Conservation (phyloP, 257 asterid genomes). For the Paulownia fortunei region DNA sequence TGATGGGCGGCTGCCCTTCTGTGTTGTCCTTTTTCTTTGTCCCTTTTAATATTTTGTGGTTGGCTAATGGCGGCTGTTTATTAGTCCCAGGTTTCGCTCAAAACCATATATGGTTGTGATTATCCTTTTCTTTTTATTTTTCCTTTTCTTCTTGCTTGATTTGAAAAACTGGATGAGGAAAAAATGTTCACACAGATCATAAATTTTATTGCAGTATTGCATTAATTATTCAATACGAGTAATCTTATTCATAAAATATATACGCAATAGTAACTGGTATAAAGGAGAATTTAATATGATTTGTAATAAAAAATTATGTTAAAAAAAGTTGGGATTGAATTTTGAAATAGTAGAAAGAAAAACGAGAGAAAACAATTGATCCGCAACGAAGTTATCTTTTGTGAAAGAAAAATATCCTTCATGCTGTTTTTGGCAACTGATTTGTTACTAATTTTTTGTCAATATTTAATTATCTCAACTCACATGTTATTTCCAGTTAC, state of each 20-base stretch:
- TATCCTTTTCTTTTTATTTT: background rate
- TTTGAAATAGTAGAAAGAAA: background rate
- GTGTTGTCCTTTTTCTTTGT: background rate
- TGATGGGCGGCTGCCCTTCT: background rate
- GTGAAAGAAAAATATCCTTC: too few relatives aligned
- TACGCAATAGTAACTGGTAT: too few relatives aligned
- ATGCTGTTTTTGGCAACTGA: too few relatives aligned
- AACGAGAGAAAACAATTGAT: too few relatives aligned
- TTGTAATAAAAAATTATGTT: too few relatives aligned
- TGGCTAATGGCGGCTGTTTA: slow-evolving; percentile 9
- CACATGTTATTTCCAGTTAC: too few relatives aligned
- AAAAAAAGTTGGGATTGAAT: background rate
- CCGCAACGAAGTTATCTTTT: background rate
- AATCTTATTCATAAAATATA: too few relatives aligned
- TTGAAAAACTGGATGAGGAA: background rate
- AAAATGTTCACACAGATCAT: too few relatives aligned
- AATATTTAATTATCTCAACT: too few relatives aligned
- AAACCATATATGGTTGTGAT: background rate
- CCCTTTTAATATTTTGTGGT: background rate
- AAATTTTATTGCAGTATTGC: too few relatives aligned
- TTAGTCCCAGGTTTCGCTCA: background rate
- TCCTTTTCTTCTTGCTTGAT: background rate
- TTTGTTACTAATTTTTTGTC: background rate
- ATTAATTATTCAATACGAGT: too few relatives aligned
- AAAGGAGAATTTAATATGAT: too few relatives aligned